phyloP scores from a whole-genome alignment of 345 rosid species.

The Cardamine resedifolia region DNA sequence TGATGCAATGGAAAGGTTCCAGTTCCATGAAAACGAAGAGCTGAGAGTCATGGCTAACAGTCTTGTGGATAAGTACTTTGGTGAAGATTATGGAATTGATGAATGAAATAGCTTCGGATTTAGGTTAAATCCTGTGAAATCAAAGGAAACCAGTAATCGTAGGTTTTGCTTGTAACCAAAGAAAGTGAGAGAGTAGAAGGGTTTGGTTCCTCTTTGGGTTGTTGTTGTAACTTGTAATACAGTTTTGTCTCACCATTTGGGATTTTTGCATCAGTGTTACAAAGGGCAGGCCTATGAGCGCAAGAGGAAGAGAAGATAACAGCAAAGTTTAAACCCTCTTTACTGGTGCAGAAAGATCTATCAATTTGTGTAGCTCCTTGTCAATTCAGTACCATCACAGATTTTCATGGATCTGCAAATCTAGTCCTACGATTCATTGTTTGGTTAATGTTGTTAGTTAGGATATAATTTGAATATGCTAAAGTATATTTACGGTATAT shows the following conservation, averaged over 20 bases:
- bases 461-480: too few species aligned
- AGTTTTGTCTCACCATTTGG: constrained; percentile 25
- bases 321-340: neutral
- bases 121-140: neutral
- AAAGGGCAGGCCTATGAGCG: neutral
- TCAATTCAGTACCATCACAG: neutral
- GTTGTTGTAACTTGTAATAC: constrained; percentile 34
- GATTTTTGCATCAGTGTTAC: neutral
- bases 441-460: neutral
- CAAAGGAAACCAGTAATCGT: constrained; percentile 24
- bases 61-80: constrained; percentile 82
- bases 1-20: constrained; percentile 93
- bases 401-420: neutral
- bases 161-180: constrained; percentile 15
- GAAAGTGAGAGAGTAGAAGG: neutral
- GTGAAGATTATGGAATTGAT: constrained; percentile 81
- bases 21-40: constrained; percentile 95
- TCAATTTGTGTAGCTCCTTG: neutral
- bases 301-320: too few species aligned
- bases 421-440: neutral
- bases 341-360: neutral
- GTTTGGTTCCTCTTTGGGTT: constrained; percentile 14
- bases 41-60: constrained; percentile 92
- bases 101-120: constrained; percentile 30
- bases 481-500: too few species aligned